These are phyloP conservation scores for Candida nonsorbophila DNA, from an alignment of 805 yeast genomes.

Conservation along the genomic window DNA sequence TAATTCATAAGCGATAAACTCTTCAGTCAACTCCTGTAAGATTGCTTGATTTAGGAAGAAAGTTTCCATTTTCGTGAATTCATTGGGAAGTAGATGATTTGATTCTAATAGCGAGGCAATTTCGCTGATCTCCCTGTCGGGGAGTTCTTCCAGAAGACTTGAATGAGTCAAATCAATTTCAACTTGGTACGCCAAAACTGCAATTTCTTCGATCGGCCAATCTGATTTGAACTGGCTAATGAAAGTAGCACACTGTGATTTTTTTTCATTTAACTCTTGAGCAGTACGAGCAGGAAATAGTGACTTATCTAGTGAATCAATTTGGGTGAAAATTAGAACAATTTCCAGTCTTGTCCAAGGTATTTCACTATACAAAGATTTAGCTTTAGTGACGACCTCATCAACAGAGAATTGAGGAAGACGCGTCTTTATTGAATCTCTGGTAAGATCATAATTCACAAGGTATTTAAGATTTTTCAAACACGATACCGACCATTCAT, in stretches of 20 bases:
- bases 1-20: conserved; percentile 6
- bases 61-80: conserved; percentile 4
- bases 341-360: too few species aligned
- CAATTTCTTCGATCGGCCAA: conserved; percentile 8
- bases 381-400: too few species aligned
- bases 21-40: not conserved
- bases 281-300: too few species aligned
- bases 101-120: conserved; percentile 3
- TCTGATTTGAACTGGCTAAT: too few species aligned
- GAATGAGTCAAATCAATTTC: conserved; percentile 9
- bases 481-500: conserved; percentile 4
- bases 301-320: too few species aligned
- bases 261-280: too few species aligned
- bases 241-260: too few species aligned
- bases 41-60: conserved; percentile 3
- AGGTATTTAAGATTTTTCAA: conserved; percentile 3
- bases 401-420: too few species aligned
- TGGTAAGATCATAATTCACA: conserved; percentile 8
- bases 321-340: too few species aligned
- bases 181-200: conserved; percentile 5
- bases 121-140: conserved; percentile 9
- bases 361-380: too few species aligned
- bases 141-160: conserved; percentile 9
- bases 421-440: conserved; percentile 1
- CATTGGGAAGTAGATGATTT: conserved; percentile 4